phyloP scores from a whole-genome alignment of 164 flowering plant species.

The Vitis riparia region DNA sequence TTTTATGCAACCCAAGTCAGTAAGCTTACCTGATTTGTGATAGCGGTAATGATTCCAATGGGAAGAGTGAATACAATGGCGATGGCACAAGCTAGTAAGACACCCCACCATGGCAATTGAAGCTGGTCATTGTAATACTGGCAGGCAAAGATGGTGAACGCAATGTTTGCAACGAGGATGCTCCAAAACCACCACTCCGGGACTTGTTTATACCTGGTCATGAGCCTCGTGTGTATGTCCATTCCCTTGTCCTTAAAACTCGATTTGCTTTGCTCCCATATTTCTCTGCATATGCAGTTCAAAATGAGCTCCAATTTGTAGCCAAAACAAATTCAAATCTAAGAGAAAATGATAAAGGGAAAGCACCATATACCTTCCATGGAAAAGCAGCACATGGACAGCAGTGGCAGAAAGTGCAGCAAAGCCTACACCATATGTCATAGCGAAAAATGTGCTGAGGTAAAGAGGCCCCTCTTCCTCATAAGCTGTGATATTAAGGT shows the following conservation, averaged over 20 bases:
- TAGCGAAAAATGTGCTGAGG: slow-evolving; percentile 70
- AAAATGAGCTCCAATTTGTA: no score
- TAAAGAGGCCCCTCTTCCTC: slow-evolving; percentile 55
- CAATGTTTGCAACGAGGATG: slow-evolving; percentile 64
- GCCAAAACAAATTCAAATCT: no score
- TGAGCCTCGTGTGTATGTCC: slow-evolving; percentile 77
- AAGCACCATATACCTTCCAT: slow-evolving; percentile 56
- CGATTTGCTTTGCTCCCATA: slow-evolving; percentile 66
- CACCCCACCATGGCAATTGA: slow-evolving; percentile 95
- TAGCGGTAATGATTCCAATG: slow-evolving; percentile 85
- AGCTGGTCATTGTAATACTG: slow-evolving; percentile 70
- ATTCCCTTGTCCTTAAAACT: slow-evolving; percentile 57
- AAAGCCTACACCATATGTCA: slow-evolving; percentile 82
- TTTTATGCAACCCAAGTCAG: neutral
- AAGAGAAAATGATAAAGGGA: neutral
- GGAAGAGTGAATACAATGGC: slow-evolving; percentile 88
- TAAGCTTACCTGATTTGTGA: slow-evolving; percentile 69
- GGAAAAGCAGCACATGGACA: slow-evolving; percentile 64
- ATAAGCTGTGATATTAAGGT: slow-evolving; percentile 57
- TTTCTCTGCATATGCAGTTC: slow-evolving; percentile 43
- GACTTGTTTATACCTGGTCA: slow-evolving; percentile 70
- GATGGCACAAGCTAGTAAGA: slow-evolving; percentile 64
- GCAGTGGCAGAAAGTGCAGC: slow-evolving; percentile 73
- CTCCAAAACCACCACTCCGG: slow-evolving; percentile 82
- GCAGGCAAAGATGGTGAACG: slow-evolving; percentile 57